phyloP scores from a whole-genome alignment of 495 filamentous ascomycete species.

The Thermochaetoides thermophila region DNA sequence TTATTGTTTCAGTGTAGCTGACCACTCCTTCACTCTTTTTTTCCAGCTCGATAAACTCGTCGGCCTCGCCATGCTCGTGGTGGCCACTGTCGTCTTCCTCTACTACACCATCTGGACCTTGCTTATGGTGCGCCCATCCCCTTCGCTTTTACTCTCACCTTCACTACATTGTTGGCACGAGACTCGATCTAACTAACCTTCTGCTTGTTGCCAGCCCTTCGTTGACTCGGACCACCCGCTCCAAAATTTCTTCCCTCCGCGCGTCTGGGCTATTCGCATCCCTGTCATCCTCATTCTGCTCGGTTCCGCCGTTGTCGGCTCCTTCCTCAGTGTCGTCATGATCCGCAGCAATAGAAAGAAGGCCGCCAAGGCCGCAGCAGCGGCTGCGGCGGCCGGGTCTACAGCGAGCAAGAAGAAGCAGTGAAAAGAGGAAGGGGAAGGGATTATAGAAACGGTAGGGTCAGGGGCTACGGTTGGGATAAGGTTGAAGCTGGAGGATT shows the following conservation, averaged over 20 bases:
- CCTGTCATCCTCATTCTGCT: conserved; percentile 91
- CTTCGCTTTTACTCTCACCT: conserved; percentile 2
- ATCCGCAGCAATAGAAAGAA: conserved; percentile 97
- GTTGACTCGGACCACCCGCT: conserved; percentile 88
- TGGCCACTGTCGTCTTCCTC: conserved; percentile 86
- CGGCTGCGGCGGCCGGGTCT: conserved; percentile 21
- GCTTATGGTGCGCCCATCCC: conserved; percentile 52
- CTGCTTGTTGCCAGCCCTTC: conserved; percentile 53
- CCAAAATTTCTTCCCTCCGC: conserved; percentile 88
- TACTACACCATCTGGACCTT: conserved; percentile 99
- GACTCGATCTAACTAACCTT: too few relatives aligned
- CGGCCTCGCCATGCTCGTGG: conserved; percentile 93
- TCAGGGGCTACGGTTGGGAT: too few relatives aligned
- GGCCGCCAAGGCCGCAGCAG: conserved; percentile 76
- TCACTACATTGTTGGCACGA: conserved; percentile 2
- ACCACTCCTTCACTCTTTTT: conserved; percentile 1
- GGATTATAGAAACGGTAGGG: too few relatives aligned
- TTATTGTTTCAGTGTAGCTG: conserved; percentile 4
- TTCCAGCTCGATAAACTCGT: conserved; percentile 83
- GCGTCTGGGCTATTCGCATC: conserved; percentile 97
- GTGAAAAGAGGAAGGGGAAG: too few relatives aligned
- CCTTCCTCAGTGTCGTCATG: conserved; percentile 94
- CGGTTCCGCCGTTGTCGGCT: conserved; percentile 85
- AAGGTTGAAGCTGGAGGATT: too few relatives aligned
- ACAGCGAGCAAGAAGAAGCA: neutral